phyloP scores from a whole-genome alignment of 2,329 filamentous ascomycete species.

The Fusarium papillatum region DNA sequence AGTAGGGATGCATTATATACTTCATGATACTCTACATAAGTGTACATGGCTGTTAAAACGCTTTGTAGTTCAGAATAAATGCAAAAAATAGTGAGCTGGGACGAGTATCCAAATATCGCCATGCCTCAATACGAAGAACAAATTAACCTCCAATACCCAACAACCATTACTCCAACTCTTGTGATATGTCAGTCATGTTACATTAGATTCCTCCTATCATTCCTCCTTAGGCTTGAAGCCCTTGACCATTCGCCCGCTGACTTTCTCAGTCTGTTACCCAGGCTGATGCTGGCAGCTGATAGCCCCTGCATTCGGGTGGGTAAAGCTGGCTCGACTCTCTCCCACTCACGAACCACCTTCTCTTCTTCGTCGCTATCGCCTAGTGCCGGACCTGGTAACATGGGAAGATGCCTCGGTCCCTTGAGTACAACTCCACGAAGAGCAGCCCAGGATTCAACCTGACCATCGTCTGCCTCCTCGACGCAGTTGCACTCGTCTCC shows the following conservation, averaged over 20 bases:
- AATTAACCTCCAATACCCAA: conserved; percentile 7
- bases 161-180: conserved; percentile 9
- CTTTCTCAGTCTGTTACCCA: conserved; percentile 63
- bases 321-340: conserved; percentile 42
- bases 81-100: conserved; percentile 1
- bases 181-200: conserved; percentile 5
- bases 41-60: not conserved
- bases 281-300: conserved; percentile 59
- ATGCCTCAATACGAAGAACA: conserved; percentile 7
- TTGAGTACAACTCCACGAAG: conserved; percentile 54
- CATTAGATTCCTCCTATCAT: conserved; percentile 38
- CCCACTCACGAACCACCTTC: conserved; percentile 43
- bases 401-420: conserved; percentile 38
- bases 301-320: conserved; percentile 41
- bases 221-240: conserved; percentile 56
- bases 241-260: conserved; percentile 62
- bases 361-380: conserved; percentile 47
- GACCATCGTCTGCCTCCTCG: conserved; percentile 67
- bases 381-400: conserved; percentile 47
- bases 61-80: not conserved
- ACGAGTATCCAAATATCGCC: not conserved
- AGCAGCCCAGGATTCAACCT: conserved; percentile 73
- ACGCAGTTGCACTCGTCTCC: conserved; percentile 76
- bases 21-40: not conserved
- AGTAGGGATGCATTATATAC: not conserved